Evolutionary conservation across 768 basidiomycete genomes (phyloP), one percentile per base, ranked within the genome.

Genomic region (Goffeauzyma gilvescens): DNA sequence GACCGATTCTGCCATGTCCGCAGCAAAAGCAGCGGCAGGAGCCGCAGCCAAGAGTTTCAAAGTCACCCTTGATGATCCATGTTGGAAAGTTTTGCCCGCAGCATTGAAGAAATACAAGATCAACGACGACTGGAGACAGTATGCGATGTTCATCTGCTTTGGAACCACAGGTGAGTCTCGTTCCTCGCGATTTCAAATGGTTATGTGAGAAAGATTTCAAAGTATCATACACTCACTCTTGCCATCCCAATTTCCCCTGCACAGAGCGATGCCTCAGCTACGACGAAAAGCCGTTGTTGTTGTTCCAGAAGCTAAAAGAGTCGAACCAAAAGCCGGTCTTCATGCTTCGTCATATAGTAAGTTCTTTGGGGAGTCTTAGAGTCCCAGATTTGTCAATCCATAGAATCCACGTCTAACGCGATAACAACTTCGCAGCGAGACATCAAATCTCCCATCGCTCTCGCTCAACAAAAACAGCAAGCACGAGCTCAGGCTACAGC

Each of bases 61-160:
- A 64, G 90, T 98, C 46, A 93, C 83, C 51, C 63, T 98, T 44
- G 90, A 96, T 42, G 93, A 98, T 60, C 93, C 93, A 0, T 93
- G 90, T 24, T 96, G 83, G 80, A 96, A 96, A 60, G 93, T 98
- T 17, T 69, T 98, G 13, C 93, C 93, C 1, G 93, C 93, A 0
- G 93, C 93, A 13, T 68, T 98, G 50, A 95, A 95, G 68, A 96
- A 96, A 65, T 98, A 98, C 64, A 87, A 84, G 58, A 96, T 96
- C 66, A 86, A 90, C 63, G 93, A 96, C 50, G 89, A 83, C 62
- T 98, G 93, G 93, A 80, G 86, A 68, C 83, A 86, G 55, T 98
- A 96, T 67, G 93, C 93, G 22, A 82, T 98, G 79, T 98, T 98
- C 66, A 96, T 98, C 48, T 96, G 90, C 55, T 95, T 90, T 63